Evolutionary conservation across 768 basidiomycete genomes (phyloP).

Genomic region (Pilatotrama ljubarskyi): DNA sequence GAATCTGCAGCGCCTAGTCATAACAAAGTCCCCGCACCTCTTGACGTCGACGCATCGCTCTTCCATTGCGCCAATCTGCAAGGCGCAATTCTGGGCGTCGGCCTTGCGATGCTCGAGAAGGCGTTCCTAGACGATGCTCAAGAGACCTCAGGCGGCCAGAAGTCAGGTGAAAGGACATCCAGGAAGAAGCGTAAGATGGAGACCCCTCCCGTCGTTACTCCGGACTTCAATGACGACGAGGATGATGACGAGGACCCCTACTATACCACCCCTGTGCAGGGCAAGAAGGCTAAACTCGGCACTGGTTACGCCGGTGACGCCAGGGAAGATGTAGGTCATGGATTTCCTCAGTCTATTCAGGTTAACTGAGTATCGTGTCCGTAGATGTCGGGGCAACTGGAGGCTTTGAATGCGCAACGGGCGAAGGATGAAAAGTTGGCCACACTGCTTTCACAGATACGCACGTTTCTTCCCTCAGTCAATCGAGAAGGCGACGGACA

Average conservation of each 20-base stretch:
- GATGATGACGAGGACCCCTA: constrained; percentile 57
- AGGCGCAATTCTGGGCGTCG: constrained; percentile 89
- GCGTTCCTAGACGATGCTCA: constrained; percentile 59
- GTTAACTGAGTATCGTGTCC: background rate
- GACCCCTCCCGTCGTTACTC: constrained; percentile 25
- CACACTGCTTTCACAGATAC: constrained; percentile 64
- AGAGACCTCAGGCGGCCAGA: constrained; percentile 32
- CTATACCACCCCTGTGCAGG: constrained; percentile 41
- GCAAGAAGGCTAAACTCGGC: constrained; percentile 75
- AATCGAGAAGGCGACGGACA: constrained; percentile 73
- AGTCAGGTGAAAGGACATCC: constrained; percentile 27
- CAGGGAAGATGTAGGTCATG: constrained; percentile 76
- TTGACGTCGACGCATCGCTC: constrained; percentile 54
- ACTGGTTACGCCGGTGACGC: constrained; percentile 85
- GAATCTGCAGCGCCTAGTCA: constrained; percentile 37
- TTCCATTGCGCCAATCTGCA: constrained; percentile 91
- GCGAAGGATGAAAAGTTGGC: constrained; percentile 75
- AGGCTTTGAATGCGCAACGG: constrained; percentile 73
- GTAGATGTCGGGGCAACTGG: constrained; percentile 63
- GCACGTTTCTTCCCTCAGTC: constrained; percentile 82
- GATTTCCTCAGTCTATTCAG: background rate
- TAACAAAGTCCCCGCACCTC: constrained; percentile 27
- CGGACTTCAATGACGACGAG: constrained; percentile 38
- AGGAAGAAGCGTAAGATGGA: constrained; percentile 45
- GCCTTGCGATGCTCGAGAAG: constrained; percentile 82